These are phyloP conservation scores for Scedosporium dehoogii DNA, from an alignment of 2,329 filamentous ascomycete genomes.

Conservation along the genomic window DNA sequence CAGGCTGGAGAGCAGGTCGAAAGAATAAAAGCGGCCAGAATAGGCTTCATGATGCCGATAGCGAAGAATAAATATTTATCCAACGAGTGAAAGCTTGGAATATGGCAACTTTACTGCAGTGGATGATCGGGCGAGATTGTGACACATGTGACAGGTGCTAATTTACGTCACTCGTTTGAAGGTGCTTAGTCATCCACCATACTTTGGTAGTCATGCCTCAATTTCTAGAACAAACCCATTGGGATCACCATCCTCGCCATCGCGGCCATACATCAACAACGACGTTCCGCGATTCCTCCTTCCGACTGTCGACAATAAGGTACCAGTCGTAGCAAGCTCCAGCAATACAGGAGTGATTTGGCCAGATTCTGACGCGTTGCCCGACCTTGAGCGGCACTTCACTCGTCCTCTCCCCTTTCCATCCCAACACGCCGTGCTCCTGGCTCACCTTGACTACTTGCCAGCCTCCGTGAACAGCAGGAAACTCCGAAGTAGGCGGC, in stretches of 20 bases:
- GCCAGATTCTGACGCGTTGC: conserved; percentile 61
- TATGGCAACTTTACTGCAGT: not conserved
- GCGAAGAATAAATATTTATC: not conserved
- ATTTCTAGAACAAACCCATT: not conserved
- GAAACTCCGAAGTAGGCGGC: conserved; percentile 30
- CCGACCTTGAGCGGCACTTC: conserved; percentile 47
- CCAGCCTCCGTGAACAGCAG: conserved; percentile 41
- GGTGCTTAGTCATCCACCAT: not conserved
- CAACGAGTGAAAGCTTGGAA: not conserved
- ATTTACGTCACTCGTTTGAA: conserved; percentile 1
- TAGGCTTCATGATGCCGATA: not conserved
- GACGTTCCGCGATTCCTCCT: conserved; percentile 41
- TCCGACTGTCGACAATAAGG: conserved; percentile 58
- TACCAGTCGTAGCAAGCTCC: conserved; percentile 65
- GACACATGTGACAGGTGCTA: not conserved
- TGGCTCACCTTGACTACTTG: conserved; percentile 64
- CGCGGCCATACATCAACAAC: conserved; percentile 69
- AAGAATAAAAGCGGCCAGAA: not conserved
- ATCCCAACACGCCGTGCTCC: conserved; percentile 66
- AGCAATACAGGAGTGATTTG: conserved; percentile 73
- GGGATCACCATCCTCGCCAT: conserved; percentile 56
- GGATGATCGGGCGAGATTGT: not conserved
- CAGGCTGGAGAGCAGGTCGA: not conserved
- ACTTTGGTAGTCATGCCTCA: too few species aligned
- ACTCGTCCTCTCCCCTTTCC: conserved; percentile 35